Percentiles rank a stretch among this genome's conserved stretches.
These are phyloP conservation scores for Crithidia expoeki DNA, from an alignment of 208 protist genomes.

Conservation along the genomic window DNA sequence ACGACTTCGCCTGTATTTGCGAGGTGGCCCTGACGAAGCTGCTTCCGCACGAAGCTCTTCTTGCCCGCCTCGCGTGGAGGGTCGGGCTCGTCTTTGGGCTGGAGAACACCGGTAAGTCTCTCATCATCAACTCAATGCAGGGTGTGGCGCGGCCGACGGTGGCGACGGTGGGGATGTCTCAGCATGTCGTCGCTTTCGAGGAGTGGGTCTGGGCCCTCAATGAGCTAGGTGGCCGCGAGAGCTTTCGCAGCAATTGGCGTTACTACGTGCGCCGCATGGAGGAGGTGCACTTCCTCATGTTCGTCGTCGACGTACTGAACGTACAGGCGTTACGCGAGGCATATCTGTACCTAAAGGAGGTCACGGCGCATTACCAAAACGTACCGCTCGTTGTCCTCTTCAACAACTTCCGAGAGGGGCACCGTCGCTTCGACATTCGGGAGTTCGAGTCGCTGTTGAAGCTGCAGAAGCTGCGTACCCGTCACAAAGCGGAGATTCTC, in stretches of 20 bases:
- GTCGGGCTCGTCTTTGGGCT: conserved; percentile 75
- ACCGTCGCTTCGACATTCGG: conserved; percentile 36
- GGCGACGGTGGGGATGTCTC: conserved; percentile 78
- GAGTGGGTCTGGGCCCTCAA: conserved; percentile 83
- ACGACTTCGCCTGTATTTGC: conserved; percentile 66
- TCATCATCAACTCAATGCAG: conserved; percentile 76
- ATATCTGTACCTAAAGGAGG: conserved; percentile 58
- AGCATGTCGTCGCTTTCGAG: conserved; percentile 76
- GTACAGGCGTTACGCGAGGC: conserved; percentile 44
- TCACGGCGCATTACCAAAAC: conserved; percentile 52
- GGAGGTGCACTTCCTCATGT: conserved; percentile 77
- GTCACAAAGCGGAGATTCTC: conserved; percentile 47
- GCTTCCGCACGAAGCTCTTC: conserved; percentile 69
- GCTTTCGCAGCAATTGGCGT: conserved; percentile 79
- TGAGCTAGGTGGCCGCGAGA: conserved; percentile 87
- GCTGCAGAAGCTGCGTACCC: conserved; percentile 51
- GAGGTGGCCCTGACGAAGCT: conserved; percentile 69
- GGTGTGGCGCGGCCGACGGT: conserved; percentile 67
- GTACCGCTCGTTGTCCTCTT: conserved; percentile 79
- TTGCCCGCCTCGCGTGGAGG: conserved; percentile 63
- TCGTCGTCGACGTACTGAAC: conserved; percentile 77
- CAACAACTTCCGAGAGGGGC: conserved; percentile 75
- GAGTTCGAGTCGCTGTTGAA: conserved; percentile 46
- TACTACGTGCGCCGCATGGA: conserved; percentile 75
- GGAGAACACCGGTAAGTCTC: conserved; percentile 85